Evolutionary conservation across 1,139 yeast species (phyloP).

Genomic region (Suhomyces taliae): DNA sequence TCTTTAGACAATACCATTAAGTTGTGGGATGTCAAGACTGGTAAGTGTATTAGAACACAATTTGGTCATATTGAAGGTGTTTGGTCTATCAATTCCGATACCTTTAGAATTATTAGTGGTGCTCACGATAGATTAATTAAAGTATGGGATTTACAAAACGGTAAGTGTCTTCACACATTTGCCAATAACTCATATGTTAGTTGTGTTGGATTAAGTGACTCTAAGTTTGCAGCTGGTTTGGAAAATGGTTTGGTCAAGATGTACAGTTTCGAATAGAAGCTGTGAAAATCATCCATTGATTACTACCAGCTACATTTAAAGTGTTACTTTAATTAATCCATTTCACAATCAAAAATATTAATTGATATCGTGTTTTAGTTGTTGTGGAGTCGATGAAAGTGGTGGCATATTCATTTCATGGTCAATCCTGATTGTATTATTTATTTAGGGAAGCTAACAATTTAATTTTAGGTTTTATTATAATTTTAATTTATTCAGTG

Average conservation of each 20-base stretch:
- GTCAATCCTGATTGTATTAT: neutral
- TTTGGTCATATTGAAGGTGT: conserved; percentile 98
- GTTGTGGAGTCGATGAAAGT: neutral
- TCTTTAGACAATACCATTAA: conserved; percentile 93
- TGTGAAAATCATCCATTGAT: too few relatives aligned
- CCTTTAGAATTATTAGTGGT: conserved; percentile 89
- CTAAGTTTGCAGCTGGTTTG: conserved; percentile 85
- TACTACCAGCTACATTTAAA: too few relatives aligned
- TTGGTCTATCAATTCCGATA: conserved; percentile 95
- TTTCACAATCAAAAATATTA: too few relatives aligned
- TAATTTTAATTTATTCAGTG: too few relatives aligned
- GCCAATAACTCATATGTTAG: conserved; percentile 74
- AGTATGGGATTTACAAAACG: conserved; percentile 94
- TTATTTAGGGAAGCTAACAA: neutral
- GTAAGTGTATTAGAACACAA: conserved; percentile 86
- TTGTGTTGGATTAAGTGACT: conserved; percentile 88
- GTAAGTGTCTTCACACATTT: conserved; percentile 91
- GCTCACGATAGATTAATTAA: conserved; percentile 89
- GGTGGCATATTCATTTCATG: neutral
- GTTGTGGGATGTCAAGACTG: conserved; percentile 86
- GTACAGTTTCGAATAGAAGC: conserved; percentile 64
- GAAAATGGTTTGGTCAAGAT: conserved; percentile 83
- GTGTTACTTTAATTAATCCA: too few relatives aligned
- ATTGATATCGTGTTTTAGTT: too few relatives aligned
- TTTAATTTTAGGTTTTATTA: neutral